These are phyloP conservation scores for Candida dubliniensis DNA, from an alignment of 1,139 yeast genomes.

Conservation along the genomic window DNA sequence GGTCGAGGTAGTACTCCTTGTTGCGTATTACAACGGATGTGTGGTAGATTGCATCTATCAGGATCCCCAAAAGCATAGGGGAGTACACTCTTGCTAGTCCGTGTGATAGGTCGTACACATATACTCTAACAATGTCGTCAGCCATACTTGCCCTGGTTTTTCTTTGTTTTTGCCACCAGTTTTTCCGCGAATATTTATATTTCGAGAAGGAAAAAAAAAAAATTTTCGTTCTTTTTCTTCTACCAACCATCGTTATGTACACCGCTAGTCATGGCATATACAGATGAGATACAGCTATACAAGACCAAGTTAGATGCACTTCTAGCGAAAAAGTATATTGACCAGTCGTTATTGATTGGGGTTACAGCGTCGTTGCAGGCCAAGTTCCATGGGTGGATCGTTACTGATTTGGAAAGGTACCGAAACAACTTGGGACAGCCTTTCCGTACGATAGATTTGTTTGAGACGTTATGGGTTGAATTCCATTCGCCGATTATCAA, in stretches of 20 bases:
- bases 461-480: slow-evolving; percentile 58
- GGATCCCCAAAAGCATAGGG: slow-evolving; percentile 44
- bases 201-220: no score
- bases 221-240: not conserved
- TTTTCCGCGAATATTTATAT: no score
- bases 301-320: slow-evolving; percentile 32
- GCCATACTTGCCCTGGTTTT: not conserved
- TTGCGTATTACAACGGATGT: slow-evolving; percentile 60
- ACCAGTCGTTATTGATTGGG: slow-evolving; percentile 48
- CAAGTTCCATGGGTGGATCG: slow-evolving; percentile 40
- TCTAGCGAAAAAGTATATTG: slow-evolving; percentile 33
- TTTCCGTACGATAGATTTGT: slow-evolving; percentile 34
- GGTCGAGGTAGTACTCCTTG: slow-evolving; percentile 59
- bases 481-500: slow-evolving; percentile 66
- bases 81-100: slow-evolving; percentile 46
- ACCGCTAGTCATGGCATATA: slow-evolving; percentile 8
- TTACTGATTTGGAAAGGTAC: slow-evolving; percentile 32
- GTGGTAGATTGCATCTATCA: slow-evolving; percentile 66
- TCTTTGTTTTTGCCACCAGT: not conserved
- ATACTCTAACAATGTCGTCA: slow-evolving; percentile 35
- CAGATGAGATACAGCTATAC: slow-evolving; percentile 24
- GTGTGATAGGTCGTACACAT: slow-evolving; percentile 63
- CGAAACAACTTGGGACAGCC: slow-evolving; percentile 17
- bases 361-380: slow-evolving; percentile 43
- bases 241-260: not conserved